A percentile compares a stretch with the other conserved stretches of the same genome.
These are phyloP conservation scores for Rhodotorula sp. DNA, from an alignment of 1,284 basidiomycete species.

Conservation along the genomic window DNA sequence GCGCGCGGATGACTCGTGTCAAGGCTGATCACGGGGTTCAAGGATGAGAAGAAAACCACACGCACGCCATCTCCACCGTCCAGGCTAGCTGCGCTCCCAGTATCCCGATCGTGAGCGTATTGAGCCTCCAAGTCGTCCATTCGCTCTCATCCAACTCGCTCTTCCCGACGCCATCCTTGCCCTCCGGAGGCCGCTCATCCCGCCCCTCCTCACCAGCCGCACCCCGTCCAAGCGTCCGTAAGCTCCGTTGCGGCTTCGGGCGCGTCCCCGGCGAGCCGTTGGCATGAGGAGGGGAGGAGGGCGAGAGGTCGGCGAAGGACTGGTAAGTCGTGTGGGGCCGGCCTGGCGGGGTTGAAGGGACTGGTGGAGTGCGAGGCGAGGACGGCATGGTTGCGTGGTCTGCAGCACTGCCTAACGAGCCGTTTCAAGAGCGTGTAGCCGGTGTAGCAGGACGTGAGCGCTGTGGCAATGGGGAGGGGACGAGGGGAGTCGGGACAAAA, in stretches of 20 bases:
- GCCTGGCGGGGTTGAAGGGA: no score
- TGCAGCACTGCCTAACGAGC: no score
- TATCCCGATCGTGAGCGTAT: constrained; percentile 55
- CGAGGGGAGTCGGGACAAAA: no score
- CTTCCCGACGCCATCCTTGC: no score
- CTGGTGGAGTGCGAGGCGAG: no score
- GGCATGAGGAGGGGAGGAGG: neutral
- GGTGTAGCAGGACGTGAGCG: no score
- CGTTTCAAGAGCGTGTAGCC: no score
- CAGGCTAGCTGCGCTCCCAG: constrained; percentile 86
- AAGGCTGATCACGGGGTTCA: constrained; percentile 48
- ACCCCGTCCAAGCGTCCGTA: neutral
- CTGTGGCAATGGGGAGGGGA: no score
- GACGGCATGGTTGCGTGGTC: no score
- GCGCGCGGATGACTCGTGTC: neutral
- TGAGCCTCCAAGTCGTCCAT: neutral
- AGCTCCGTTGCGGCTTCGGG: neutral
- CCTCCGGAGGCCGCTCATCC: neutral
- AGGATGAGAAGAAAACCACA: constrained; percentile 66
- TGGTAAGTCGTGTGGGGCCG: constrained; percentile 21
- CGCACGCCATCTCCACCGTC: constrained; percentile 84
- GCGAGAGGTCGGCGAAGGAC: constrained; percentile 23
- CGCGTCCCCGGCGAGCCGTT: no score
- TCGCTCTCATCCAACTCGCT: no score
- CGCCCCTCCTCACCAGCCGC: neutral